Conservation (phyloP, 371 early-diverging fungal species). For the Syncephalastrum racemosum region DNA sequence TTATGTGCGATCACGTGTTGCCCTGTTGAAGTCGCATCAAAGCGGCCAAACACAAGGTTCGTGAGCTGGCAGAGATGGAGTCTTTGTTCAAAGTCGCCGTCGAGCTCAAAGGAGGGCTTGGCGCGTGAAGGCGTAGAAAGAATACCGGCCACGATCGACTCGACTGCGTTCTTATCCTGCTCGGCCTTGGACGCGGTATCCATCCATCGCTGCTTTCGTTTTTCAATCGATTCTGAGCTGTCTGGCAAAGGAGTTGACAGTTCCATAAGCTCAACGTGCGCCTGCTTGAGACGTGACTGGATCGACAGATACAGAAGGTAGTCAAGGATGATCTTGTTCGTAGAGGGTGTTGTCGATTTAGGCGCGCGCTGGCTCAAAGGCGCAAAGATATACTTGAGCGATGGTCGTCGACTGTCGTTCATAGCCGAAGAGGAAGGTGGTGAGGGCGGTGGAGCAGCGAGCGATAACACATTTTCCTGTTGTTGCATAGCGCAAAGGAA, state of each 20-base stretch:
- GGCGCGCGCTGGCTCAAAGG: slow-evolving; percentile 20
- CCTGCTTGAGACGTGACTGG: slow-evolving; percentile 57
- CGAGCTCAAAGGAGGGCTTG: slow-evolving; percentile 38
- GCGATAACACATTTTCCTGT: slow-evolving; percentile 4
- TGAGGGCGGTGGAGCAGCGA: slow-evolving; percentile 3
- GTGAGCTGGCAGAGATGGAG: slow-evolving; percentile 63
- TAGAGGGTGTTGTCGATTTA: slow-evolving; percentile 40
- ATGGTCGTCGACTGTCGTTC: slow-evolving; percentile 16
- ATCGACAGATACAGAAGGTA: slow-evolving; percentile 62
- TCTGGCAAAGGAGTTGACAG: slow-evolving; percentile 27
- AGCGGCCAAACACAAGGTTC: slow-evolving; percentile 63
- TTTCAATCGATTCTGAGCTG: slow-evolving; percentile 18
- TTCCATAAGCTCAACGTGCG: slow-evolving; percentile 48
- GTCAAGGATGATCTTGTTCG: slow-evolving; percentile 63
- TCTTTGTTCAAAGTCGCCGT: slow-evolving; percentile 54
- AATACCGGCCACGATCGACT: slow-evolving; percentile 52
- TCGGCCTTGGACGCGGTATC: slow-evolving; percentile 42
- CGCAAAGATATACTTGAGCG: slow-evolving; percentile 29
- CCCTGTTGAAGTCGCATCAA: slow-evolving; percentile 51
- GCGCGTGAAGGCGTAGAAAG: slow-evolving; percentile 44
- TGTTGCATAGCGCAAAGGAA: slow-evolving; percentile 8
- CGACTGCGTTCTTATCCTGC: slow-evolving; percentile 53
- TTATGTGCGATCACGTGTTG: slow-evolving; percentile 31
- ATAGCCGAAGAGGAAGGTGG: not conserved
- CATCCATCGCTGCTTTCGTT: slow-evolving; percentile 37